Evolutionary conservation across 139 green algal genomes (phyloP), one percentile per base, ranked within the genome.

Genomic region (Pseudopediastrum boryanum): DNA sequence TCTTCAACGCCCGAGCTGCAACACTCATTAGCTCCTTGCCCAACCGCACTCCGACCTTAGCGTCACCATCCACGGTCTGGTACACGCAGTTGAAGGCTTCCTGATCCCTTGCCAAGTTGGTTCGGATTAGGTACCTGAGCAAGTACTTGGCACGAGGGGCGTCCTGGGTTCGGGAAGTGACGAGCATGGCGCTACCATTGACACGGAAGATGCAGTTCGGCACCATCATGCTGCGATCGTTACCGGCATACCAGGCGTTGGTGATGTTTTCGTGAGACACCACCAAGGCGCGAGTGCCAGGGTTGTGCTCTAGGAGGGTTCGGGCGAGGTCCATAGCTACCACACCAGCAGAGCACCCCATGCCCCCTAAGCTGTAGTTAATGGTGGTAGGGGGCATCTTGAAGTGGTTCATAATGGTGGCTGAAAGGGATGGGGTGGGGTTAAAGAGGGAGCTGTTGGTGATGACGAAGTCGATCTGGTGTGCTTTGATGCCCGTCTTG

Each of bases 381-480:
- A 95, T 82, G 36, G 97, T 90, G 87, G 92, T 95, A 80, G 79
- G 89, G 50, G 88, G 87, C 94, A 99, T 96, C 84, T 93, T 92
- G 84, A 95, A 97, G 71, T 94, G 85, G 85, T 97, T 97, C 71
- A 99, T 92, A 50, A 99, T 91, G 91, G 99, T 98, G 41, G 96
- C 92, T 2, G 87, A 87, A 43, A 99, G 85, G n/a, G 90, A 96
- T 43, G 96, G 96, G 0, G 96, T 99, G 19, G 96, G 96, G 88
- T 96, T 97, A 90, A 99, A 99, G 33, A 99, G 85, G 35, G 78
- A 58, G 48, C 19, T n/a, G 48, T 58, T 58, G 48, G 48, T 90
- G 36, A 99, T 89, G 33, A 99, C 82, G 58, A 98, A 94, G 84
- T 94, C 95, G 23, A 99, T 91, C 69, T 98, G 88, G 38, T 81